Percentiles rank a stretch among this genome's conserved stretches.
phyloP scores from a whole-genome alignment of 2,329 filamentous ascomycete genomes.

The Kalmusia sp. region DNA sequence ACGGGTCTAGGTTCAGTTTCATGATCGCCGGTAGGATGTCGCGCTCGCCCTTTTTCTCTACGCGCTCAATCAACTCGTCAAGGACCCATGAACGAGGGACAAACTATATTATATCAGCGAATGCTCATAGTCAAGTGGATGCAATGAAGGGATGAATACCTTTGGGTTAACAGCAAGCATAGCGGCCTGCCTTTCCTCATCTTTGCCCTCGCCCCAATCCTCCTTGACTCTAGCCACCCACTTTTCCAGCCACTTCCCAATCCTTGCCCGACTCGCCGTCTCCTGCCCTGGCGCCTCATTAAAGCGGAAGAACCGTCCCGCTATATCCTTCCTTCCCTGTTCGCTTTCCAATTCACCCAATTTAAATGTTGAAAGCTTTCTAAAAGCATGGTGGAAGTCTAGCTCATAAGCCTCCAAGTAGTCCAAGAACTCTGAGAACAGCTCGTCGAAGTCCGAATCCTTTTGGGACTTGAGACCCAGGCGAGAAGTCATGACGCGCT shows the following conservation, averaged over 20 bases:
- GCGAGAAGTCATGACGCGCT: constrained; percentile 78
- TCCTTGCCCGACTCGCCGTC: constrained; percentile 67
- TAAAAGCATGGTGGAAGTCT: constrained; percentile 95
- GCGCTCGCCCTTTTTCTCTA: constrained; percentile 83
- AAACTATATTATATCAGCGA: constrained; percentile 60
- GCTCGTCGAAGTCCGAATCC: constrained; percentile 76
- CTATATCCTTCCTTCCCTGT: constrained; percentile 67
- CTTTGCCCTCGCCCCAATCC: constrained; percentile 71
- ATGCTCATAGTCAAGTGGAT: background rate
- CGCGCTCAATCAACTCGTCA: constrained; percentile 88
- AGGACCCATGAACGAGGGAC: constrained; percentile 89
- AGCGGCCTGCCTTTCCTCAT: constrained; percentile 68
- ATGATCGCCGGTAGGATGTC: constrained; percentile 79
- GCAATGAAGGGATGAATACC: constrained; percentile 37
- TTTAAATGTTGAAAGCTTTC: constrained; percentile 72
- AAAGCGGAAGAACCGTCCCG: constrained; percentile 79
- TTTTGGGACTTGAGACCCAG: constrained; percentile 76
- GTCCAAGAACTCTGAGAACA: constrained; percentile 86
- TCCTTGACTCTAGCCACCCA: constrained; percentile 77
- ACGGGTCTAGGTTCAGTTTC: constrained; percentile 84
- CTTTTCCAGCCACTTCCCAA: constrained; percentile 80
- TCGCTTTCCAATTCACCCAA: constrained; percentile 70
- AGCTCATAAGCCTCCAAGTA: constrained; percentile 81
- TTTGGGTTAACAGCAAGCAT: constrained; percentile 94
- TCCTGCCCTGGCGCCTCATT: constrained; percentile 66